Evolutionary conservation across 306 rosid genomes (phyloP).

Genomic region (Calophaca sinica): DNA sequence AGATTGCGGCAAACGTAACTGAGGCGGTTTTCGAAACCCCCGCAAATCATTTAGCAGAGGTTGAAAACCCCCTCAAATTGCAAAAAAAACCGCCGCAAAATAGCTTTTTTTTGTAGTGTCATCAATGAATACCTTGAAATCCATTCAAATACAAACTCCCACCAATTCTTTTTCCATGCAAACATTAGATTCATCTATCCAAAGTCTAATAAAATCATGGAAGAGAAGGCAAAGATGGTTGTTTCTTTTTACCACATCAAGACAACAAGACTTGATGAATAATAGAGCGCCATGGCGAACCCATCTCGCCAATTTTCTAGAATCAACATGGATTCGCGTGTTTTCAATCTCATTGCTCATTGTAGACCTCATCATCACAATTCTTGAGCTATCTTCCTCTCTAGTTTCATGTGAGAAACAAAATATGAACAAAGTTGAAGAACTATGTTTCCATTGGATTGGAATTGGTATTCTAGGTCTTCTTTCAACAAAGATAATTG

Average conservation of each 20-base stretch:
- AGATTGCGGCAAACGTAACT: too few species aligned
- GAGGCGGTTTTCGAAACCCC: too few species aligned
- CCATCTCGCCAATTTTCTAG: conserved; percentile 57
- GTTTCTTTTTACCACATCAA: conserved; percentile 32
- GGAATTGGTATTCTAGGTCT: conserved; percentile 72
- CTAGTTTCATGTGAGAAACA: conserved; percentile 44
- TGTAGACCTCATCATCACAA: conserved; percentile 67
- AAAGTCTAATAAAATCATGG: conserved; percentile 60
- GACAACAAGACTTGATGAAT: conserved; percentile 32
- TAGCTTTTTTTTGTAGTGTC: too few species aligned
- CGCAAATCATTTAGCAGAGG: too few species aligned
- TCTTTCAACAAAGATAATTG: conserved; percentile 53
- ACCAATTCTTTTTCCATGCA: conserved; percentile 50
- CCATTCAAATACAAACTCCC: conserved; percentile 33
- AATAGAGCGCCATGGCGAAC: conserved; percentile 63
- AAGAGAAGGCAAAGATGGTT: conserved; percentile 61
- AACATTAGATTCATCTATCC: conserved; percentile 52
- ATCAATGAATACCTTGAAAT: conserved; percentile 49
- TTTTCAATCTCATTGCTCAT: conserved; percentile 57
- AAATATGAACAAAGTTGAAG: conserved; percentile 21
- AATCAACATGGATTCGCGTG: conserved; percentile 59
- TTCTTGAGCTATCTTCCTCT: conserved; percentile 72
- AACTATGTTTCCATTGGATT: conserved; percentile 58
- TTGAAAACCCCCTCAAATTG: too few species aligned
- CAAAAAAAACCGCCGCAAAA: too few species aligned